A percentile compares a stretch with the other conserved stretches of the same genome.
These are phyloP conservation scores for Albophoma yamanashiensis DNA, from an alignment of 2,329 filamentous ascomycete genomes.

Conservation along the genomic window DNA sequence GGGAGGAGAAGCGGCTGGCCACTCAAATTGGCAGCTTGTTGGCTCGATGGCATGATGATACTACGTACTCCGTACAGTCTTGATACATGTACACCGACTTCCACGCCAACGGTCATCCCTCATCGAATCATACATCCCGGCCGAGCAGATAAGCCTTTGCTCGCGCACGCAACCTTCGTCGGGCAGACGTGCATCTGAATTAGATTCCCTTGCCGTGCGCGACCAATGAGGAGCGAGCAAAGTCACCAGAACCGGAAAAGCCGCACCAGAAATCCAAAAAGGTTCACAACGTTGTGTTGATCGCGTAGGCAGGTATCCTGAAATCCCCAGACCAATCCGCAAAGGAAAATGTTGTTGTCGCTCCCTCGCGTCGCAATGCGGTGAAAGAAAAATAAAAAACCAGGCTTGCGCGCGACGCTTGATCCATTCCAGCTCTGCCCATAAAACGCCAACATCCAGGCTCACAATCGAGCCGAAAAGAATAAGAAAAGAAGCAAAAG, in stretches of 20 bases:
- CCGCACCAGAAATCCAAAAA: neutral
- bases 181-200: neutral
- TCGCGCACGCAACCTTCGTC: neutral
- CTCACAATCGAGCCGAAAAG: neutral
- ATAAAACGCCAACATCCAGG: neutral
- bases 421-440: neutral
- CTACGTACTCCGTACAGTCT: neutral
- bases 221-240: neutral
- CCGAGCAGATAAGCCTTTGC: neutral
- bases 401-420: neutral
- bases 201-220: neutral
- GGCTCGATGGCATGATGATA: neutral
- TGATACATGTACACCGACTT: neutral
- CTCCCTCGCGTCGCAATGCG: neutral
- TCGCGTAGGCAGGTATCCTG: neutral
- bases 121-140: neutral
- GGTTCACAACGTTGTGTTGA: neutral
- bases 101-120: neutral
- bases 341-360: neutral
- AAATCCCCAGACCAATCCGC: neutral
- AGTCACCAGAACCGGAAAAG: neutral
- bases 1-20: neutral
- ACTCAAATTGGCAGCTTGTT: neutral
- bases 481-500: neutral
- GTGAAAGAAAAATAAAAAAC: too few species aligned